phyloP scores from a whole-genome alignment of 2,329 filamentous ascomycete genomes.

The Colletotrichum tabaci region DNA sequence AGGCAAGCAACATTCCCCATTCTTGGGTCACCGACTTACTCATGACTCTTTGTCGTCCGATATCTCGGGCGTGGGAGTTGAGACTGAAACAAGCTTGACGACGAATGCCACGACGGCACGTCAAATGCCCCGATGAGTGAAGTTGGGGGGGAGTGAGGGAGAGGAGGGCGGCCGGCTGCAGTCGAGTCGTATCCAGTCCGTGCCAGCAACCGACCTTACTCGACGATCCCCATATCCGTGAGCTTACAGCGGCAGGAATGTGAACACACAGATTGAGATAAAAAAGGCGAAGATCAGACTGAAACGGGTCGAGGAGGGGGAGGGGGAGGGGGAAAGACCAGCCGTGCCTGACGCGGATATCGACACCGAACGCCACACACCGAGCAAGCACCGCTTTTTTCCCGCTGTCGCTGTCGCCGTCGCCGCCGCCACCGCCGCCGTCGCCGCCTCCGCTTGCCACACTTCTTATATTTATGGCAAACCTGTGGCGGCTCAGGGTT shows the following conservation, averaged over 20 bases:
- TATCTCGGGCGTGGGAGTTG: not conserved
- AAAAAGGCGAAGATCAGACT: conserved; percentile 26
- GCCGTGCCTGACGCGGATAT: conserved; percentile 2
- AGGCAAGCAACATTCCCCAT: not conserved
- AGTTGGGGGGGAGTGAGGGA: not conserved
- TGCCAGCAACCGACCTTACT: conserved; percentile 33
- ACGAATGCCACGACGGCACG: conserved; percentile 26
- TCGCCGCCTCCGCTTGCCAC: conserved; percentile 12
- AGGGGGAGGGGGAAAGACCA: not conserved
- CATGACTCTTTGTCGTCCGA: conserved; percentile 13
- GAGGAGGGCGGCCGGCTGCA: conserved; percentile 21
- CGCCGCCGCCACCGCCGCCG: not conserved
- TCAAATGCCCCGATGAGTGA: conserved; percentile 15
- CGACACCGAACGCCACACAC: conserved; percentile 33
- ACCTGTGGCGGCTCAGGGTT: not conserved
- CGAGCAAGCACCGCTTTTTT: conserved; percentile 10
- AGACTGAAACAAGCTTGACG: conserved; percentile 27
- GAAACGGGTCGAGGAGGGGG: conserved; percentile 12
- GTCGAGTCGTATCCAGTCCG: conserved; percentile 33
- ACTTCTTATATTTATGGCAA: not conserved
- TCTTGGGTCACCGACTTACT: not conserved
- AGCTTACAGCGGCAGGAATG: not conserved
- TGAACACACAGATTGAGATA: not conserved
- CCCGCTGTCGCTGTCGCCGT: not conserved
- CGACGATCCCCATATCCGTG: conserved; percentile 22